A percentile compares a stretch with the other conserved stretches of the same genome.
These are phyloP conservation scores for Lodderomyces parapsilosis DNA, from an alignment of 1,139 yeast species.

Conservation along the genomic window DNA sequence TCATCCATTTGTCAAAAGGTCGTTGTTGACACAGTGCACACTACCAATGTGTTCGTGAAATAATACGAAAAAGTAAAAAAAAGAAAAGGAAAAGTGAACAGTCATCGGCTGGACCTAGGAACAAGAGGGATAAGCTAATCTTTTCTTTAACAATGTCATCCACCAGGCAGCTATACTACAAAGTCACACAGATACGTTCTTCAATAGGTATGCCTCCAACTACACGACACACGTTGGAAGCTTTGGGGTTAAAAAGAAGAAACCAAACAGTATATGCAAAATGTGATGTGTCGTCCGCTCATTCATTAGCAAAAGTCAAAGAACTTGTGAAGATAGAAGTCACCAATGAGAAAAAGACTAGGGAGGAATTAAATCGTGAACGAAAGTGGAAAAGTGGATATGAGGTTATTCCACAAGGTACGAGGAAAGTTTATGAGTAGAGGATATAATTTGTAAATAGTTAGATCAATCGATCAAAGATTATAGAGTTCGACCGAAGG, in stretches of 20 bases:
- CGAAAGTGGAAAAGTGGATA: constrained; percentile 70
- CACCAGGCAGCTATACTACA: constrained; percentile 35
- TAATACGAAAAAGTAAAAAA: constrained; percentile 14
- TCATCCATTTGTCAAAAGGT: constrained; percentile 23
- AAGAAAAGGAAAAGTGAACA: background rate
- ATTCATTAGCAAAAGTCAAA: constrained; percentile 78
- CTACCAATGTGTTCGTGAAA: background rate
- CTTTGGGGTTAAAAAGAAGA: constrained; percentile 75
- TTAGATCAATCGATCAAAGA: background rate
- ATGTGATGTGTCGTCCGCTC: constrained; percentile 80
- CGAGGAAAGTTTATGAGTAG: constrained; percentile 10
- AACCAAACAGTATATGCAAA: constrained; percentile 72
- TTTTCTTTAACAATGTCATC: constrained; percentile 2
- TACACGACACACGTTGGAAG: constrained; percentile 60
- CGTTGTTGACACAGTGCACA: background rate
- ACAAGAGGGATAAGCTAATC: no score
- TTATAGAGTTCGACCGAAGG: no score
- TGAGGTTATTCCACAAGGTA: constrained; percentile 20
- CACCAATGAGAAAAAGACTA: constrained; percentile 51
- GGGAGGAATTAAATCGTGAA: constrained; percentile 49
- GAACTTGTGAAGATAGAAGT: constrained; percentile 87
- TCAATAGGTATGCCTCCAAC: constrained; percentile 80
- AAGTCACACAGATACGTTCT: constrained; percentile 77
- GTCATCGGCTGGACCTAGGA: no score
- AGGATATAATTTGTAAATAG: background rate